Evolutionary conservation across 176 grass and related monocot species (phyloP), one percentile per base, ranked within the genome.

Genomic region (Olyra latifolia): DNA sequence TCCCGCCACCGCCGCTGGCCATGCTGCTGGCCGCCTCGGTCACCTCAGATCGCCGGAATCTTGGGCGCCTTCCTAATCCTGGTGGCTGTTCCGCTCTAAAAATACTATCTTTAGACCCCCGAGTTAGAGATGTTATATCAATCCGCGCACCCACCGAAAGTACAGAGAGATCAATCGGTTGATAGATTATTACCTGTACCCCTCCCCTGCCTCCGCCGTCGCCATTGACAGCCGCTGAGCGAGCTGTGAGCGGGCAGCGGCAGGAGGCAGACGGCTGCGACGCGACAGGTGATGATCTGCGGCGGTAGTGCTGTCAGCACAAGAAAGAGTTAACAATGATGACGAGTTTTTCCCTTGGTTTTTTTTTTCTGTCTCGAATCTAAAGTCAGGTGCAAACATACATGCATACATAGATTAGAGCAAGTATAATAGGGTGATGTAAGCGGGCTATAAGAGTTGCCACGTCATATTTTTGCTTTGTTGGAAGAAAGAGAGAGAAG

Each of bases 51-150:
- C 70, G 23, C 46, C 81, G 76, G 76, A 42, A 45, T 69, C 76
- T 75, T 69, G 82, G 71, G 12, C 82, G 42, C 66, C 79, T 81
- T 41, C 41, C 82, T 76, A 89, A 89, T 89, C 76, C 82, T 28
- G 76, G 76, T 66, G 43, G 70, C 71, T 85, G 87, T 71, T 58
- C 70, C 44, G 87, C 69, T 35, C 68, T 7, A 61, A 83, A 83
- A 83, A 80, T 76, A 45, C 87, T 71, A 89, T 89, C 82, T 89
- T 89, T 85, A 85, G 82, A 44, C 54, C 20, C 53, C 49, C 19
- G 85, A 42, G 61, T 57, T 19, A 39, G 8, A 67, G 68, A 66
- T 53, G 43, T 47, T 64, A 78, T 30, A 20, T 40, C 39, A 13
- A 75, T 22, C 32, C 19, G 22, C 57, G 47, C 25, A 74, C 47